Evolutionary conservation across 768 basidiomycete genomes (phyloP).

Genomic region (Psilocybe azurescens): DNA sequence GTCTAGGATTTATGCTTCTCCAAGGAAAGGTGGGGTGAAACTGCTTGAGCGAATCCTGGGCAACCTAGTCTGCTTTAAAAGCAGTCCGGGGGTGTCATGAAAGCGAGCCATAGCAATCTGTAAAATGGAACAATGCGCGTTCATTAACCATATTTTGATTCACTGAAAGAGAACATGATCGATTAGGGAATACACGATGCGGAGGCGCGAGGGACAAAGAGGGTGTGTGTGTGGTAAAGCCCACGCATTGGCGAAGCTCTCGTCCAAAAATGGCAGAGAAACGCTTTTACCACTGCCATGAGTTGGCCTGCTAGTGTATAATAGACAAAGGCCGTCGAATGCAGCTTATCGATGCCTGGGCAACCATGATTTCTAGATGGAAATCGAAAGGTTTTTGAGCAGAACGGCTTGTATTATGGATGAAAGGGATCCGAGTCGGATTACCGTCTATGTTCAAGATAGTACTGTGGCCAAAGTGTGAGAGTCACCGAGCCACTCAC

Average conservation of each 20-base stretch:
- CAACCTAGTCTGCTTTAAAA: conserved; percentile 15
- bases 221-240: neutral
- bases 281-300: neutral
- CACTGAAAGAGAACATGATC: conserved; percentile 9
- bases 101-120: conserved; percentile 3
- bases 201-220: neutral
- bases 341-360: neutral
- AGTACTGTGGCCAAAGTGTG: neutral
- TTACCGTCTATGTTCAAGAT: too few relatives aligned
- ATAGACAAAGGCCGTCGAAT: neutral
- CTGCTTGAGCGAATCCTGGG: conserved; percentile 1
- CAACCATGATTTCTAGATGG: neutral
- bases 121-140: conserved; percentile 10
- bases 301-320: neutral
- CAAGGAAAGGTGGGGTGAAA: conserved; percentile 7
- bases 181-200: conserved; percentile 12
- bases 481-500: neutral
- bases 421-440: too few relatives aligned
- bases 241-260: neutral
- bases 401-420: too few relatives aligned
- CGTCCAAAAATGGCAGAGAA: neutral
- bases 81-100: conserved; percentile 4
- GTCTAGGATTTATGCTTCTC: neutral
- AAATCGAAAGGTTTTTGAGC: too few relatives aligned
- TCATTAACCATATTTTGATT: conserved; percentile 2